A percentile compares a stretch with the other conserved stretches of the same genome.
Conservation (phyloP, 1,284 basidiomycete genomes). For the Trichosporon asahii region DNA sequence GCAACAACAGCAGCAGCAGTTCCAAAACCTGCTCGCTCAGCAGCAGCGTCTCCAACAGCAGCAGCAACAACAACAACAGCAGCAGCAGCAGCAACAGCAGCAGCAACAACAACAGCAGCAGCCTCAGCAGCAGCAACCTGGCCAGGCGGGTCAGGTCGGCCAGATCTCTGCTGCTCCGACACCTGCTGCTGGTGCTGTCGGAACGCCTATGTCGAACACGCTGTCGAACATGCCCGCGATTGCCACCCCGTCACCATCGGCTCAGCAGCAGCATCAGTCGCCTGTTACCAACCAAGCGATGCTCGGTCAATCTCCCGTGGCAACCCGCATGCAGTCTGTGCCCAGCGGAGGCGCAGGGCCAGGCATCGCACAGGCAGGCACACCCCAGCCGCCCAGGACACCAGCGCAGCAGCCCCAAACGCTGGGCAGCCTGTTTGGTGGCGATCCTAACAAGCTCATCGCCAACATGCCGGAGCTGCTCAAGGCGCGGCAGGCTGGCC, state of each 20-base stretch:
- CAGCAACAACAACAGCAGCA: conserved; percentile 21
- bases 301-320: conserved; percentile 23
- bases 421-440: conserved; percentile 16
- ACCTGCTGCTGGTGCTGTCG: conserved; percentile 13
- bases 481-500: conserved; percentile 21
- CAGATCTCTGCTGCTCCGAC: conserved; percentile 4
- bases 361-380: conserved; percentile 14
- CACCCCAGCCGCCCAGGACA: conserved; percentile 12
- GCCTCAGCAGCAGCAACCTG: conserved; percentile 17
- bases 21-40: conserved; percentile 20
- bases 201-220: conserved; percentile 18
- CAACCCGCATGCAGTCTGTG: conserved; percentile 23
- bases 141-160: background rate
- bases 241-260: conserved; percentile 22
- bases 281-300: conserved; percentile 18
- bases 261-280: conserved; percentile 19
- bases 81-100: conserved; percentile 19
- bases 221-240: conserved; percentile 11
- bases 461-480: conserved; percentile 23
- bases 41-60: conserved; percentile 20
- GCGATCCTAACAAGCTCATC: conserved; percentile 21
- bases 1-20: conserved; percentile 24
- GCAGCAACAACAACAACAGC: conserved; percentile 15
- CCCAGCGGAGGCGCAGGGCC: conserved; percentile 23
- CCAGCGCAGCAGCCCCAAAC: conserved; percentile 10